Conservation (phyloP, 2,329 filamentous ascomycete genomes). For the Alternaria rosae region DNA sequence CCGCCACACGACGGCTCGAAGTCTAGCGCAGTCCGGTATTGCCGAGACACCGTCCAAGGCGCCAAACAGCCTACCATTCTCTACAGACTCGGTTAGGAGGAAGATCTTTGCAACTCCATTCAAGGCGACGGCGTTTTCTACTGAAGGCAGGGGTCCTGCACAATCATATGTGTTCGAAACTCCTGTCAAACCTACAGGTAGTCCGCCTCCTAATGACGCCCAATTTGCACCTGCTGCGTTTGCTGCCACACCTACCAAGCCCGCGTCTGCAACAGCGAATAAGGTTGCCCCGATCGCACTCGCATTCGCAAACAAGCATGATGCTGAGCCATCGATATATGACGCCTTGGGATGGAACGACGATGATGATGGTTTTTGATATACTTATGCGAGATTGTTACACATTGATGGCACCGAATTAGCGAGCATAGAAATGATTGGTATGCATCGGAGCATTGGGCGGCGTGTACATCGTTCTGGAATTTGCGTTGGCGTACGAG, state of each 20-base stretch:
- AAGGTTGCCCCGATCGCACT: conserved; percentile 11
- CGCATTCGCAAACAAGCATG: conserved; percentile 16
- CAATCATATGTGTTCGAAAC: conserved; percentile 31
- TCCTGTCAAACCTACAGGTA: conserved; percentile 29
- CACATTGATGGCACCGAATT: conserved; percentile 36
- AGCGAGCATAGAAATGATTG: conserved; percentile 34
- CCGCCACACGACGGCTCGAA: conserved; percentile 39
- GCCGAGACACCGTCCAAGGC: conserved; percentile 55
- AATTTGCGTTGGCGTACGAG: conserved; percentile 1
- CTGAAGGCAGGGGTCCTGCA: neutral
- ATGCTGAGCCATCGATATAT: conserved; percentile 47
- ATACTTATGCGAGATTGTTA: conserved; percentile 12
- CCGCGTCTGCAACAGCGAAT: neutral
- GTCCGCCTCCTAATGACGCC: conserved; percentile 15
- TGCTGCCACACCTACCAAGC: conserved; percentile 31
- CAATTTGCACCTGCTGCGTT: conserved; percentile 18
- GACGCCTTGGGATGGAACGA: conserved; percentile 58
- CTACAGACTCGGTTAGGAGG: conserved; percentile 33
- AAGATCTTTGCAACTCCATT: conserved; percentile 45
- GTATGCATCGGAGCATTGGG: conserved; percentile 28
- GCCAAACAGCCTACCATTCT: conserved; percentile 40
- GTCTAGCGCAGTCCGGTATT: conserved; percentile 39
- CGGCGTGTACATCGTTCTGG: conserved; percentile 18
- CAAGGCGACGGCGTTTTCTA: conserved; percentile 24
- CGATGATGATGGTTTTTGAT: conserved; percentile 42